Base-by-base conservation (phyloP, 75 land plant genomes). In the Selaginella tamariscina region DNA sequence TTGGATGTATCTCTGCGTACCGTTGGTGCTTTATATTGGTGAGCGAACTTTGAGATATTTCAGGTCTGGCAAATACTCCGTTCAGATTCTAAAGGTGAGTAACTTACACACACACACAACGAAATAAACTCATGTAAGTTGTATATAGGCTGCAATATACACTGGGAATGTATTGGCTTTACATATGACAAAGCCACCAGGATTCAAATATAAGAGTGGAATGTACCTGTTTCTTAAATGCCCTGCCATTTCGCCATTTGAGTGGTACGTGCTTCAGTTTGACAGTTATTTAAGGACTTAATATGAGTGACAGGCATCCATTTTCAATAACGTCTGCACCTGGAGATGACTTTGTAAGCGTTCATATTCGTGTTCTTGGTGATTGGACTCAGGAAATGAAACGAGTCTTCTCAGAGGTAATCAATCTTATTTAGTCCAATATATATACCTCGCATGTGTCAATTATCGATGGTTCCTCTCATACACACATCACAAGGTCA, bases 1-100 rank as follows among this genome's bases (percentile, higher is more conserved):
- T 68, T 89, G 94, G 94, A 84, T 86, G 83, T 89, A 89, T 73
- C 74, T 86, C 31, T 63, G 77, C 27, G 73, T 79, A 71, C 94
- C 94, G 29, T 56, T 89, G 62, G 21, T 86, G 18, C 83, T 89
- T 18, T 86, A 89, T 67, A 27, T 64, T 1, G 87, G 73, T 0
- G 94, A 89, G 67, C 31, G 94, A 57, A 78, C 74, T 1, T 68
- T 89, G 15, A 64, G 90, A 56, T 66, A 79, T 13, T 70, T 83
- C 26, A 76, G 94, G 30, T 84, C 94, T 55, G 77, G 73, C 32
- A 56, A 77, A 54, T 79, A 74, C 70, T 59, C 81, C 1, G 94
- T 82, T 2, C 76, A 75, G 29, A 81, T 80, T 33, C 54, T 83
- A 30, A 86, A 88, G 86, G 93, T 86, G 13, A 44, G 71, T 0